These are phyloP conservation scores for Boletellus emodensis DNA, from an alignment of 768 basidiomycete species.

Conservation along the genomic window DNA sequence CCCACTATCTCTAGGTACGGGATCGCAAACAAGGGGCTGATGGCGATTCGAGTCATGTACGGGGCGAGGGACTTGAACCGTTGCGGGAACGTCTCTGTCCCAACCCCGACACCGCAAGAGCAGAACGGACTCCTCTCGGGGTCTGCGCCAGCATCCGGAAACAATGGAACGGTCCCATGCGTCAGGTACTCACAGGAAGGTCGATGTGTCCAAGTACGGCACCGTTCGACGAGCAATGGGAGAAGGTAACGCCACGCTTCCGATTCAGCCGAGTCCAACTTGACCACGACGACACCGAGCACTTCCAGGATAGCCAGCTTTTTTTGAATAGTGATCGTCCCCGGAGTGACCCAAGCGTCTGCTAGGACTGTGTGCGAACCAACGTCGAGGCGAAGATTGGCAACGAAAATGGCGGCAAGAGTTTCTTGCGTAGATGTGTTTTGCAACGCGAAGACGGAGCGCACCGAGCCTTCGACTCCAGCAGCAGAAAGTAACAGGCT, in stretches of 20 bases:
- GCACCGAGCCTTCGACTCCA: slow-evolving; percentile 20
- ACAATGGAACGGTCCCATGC: slow-evolving; percentile 35
- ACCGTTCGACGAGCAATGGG: slow-evolving; percentile 49
- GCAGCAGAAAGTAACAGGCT: slow-evolving; percentile 23
- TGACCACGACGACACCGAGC: slow-evolving; percentile 8
- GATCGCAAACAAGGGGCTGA: slow-evolving; percentile 52
- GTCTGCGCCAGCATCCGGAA: slow-evolving; percentile 28
- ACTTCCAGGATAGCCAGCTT: slow-evolving; percentile 10
- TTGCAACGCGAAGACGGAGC: slow-evolving; percentile 19
- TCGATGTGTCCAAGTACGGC: slow-evolving; percentile 49
- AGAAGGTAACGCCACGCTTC: slow-evolving; percentile 49
- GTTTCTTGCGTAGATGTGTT: slow-evolving; percentile 9
- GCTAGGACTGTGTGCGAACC: slow-evolving; percentile 48
- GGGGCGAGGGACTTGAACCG: slow-evolving; percentile 40
- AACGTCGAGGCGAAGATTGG: slow-evolving; percentile 44
- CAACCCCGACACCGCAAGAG: slow-evolving; percentile 49
- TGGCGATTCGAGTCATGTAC: slow-evolving; percentile 45
- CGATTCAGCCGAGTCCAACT: slow-evolving; percentile 15
- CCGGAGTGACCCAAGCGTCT: slow-evolving; percentile 46
- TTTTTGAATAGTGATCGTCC: slow-evolving; percentile 15
- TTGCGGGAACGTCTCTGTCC: slow-evolving; percentile 35
- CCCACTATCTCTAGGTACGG: slow-evolving; percentile 44
- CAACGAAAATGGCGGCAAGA: slow-evolving; percentile 46
- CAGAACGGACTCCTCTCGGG: slow-evolving; percentile 44
- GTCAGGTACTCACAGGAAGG: slow-evolving; percentile 45